These are phyloP conservation scores for Pleomassaria siparia DNA, from an alignment of 2,329 filamentous ascomycete genomes.

Conservation along the genomic window DNA sequence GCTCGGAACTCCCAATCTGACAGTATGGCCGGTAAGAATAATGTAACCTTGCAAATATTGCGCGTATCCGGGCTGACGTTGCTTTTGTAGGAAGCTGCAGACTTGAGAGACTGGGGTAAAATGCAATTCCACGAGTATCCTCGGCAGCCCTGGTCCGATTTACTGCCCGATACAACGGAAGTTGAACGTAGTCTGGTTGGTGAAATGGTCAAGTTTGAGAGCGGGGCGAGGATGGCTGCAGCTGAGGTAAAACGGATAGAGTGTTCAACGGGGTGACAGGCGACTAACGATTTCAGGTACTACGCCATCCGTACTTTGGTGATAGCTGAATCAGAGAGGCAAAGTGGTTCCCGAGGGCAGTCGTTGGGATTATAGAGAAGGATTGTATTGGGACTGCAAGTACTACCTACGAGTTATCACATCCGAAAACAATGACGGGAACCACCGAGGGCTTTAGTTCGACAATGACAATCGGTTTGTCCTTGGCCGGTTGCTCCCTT, in stretches of 20 bases:
- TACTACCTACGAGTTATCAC: no score
- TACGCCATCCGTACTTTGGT: conserved; percentile 26
- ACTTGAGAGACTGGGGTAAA: conserved; percentile 84
- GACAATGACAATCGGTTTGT: no score
- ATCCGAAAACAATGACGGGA: no score
- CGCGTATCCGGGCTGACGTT: conserved; percentile 8
- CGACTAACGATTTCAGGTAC: conserved; percentile 20
- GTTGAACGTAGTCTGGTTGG: conserved; percentile 67
- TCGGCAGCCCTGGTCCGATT: conserved; percentile 64
- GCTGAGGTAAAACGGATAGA: conserved; percentile 52
- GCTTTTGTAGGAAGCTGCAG: conserved; percentile 58
- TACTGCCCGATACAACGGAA: conserved; percentile 64
- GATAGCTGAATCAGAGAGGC: no score
- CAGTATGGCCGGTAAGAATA: conserved; percentile 76
- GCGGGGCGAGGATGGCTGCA: conserved; percentile 66
- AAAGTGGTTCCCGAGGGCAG: no score
- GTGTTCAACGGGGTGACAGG: not conserved
- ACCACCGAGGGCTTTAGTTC: no score
- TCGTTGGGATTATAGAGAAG: no score
- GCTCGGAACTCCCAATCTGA: conserved; percentile 79
- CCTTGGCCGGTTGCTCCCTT: no score
- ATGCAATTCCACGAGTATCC: conserved; percentile 77
- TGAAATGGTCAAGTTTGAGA: conserved; percentile 72
- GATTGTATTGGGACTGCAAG: no score
- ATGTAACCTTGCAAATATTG: not conserved